Percentiles rank a stretch among this genome's conserved stretches.
Conservation (phyloP, 2,329 filamentous ascomycete genomes). For the Akanthomyces uredinophilus region DNA sequence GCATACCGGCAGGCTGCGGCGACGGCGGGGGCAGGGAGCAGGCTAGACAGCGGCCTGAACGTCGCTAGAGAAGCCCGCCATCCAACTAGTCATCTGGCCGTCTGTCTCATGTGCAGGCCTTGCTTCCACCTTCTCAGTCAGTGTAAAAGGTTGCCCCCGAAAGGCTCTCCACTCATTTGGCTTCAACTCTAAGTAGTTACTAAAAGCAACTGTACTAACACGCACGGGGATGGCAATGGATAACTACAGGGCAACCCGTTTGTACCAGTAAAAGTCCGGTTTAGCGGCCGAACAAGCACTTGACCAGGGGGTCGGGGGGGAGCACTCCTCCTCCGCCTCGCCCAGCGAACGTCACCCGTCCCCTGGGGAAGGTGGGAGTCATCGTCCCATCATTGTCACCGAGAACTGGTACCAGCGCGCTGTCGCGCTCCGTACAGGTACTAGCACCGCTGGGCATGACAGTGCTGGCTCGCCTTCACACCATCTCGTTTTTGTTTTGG, state of each 20-base stretch:
- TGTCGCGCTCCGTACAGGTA: conserved; percentile 5
- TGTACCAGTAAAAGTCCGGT: too few relatives aligned
- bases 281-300: neutral
- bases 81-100: neutral
- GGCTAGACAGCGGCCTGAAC: neutral
- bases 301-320: neutral
- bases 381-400: neutral
- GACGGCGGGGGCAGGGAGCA: too few relatives aligned
- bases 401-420: neutral
- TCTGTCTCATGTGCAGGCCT: neutral
- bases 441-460: neutral
- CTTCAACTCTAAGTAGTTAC: neutral
- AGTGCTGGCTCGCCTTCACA: neutral
- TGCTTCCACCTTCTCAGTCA: neutral
- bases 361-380: neutral
- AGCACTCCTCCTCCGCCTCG: neutral
- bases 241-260: too few relatives aligned
- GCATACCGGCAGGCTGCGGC: neutral
- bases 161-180: conserved; percentile 8
- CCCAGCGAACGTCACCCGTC: neutral
- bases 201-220: neutral
- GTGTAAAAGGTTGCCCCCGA: neutral
- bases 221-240: neutral
- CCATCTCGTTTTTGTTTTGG: neutral
- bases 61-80: neutral